A percentile compares a stretch with the other conserved stretches of the same genome.
phyloP scores from a whole-genome alignment of 2,329 filamentous ascomycete genomes.

The Alternaria panax region DNA sequence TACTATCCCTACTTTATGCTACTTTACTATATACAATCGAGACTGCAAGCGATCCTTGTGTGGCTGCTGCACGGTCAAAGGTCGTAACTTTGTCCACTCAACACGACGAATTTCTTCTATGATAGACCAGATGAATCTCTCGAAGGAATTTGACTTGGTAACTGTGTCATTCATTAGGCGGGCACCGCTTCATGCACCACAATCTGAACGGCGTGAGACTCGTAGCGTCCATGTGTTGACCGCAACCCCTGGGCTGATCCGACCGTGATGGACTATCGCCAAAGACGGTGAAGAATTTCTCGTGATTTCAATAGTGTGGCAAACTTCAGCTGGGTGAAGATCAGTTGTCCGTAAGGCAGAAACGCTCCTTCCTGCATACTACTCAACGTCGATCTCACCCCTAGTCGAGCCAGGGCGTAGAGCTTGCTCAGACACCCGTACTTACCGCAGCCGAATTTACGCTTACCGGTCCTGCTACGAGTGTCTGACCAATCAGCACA shows the following conservation, averaged over 20 bases:
- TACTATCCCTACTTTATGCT: background rate
- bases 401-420: background rate
- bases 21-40: background rate
- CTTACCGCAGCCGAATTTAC: background rate
- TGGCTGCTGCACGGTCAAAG: slow-evolving; percentile 3
- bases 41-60: background rate
- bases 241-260: background rate
- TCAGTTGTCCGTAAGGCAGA: background rate
- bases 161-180: background rate
- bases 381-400: background rate
- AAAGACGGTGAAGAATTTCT: background rate
- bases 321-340: background rate
- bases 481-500: background rate
- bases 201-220: background rate
- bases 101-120: background rate
- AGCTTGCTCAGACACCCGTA: background rate
- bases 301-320: background rate
- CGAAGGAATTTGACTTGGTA: background rate
- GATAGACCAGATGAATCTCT: background rate
- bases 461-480: background rate
- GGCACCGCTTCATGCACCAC: background rate
- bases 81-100: background rate
- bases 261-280: background rate
- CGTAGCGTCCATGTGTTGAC: background rate
- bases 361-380: background rate